Evolutionary conservation across 2,329 filamentous ascomycete genomes (phyloP).

Genomic region (Colletotrichum tabaci): DNA sequence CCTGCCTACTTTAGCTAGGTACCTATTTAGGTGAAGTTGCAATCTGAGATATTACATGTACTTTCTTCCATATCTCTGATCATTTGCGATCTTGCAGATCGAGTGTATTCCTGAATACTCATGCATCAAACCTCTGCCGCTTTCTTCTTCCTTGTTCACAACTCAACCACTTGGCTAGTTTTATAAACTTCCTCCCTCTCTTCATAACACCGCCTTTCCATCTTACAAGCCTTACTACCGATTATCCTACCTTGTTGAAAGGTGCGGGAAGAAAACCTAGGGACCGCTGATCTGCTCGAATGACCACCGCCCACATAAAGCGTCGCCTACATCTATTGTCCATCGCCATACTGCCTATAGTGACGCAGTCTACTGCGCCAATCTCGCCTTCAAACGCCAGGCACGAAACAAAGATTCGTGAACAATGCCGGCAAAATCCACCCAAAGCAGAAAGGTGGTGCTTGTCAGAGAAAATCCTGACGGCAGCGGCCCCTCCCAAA

Average conservation of each 20-base stretch:
- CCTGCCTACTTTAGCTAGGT: no score
- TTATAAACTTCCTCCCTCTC: not conserved
- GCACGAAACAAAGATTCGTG: no score
- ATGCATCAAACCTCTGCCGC: not conserved
- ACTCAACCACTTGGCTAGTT: not conserved
- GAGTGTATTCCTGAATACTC: not conserved
- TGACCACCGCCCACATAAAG: not conserved
- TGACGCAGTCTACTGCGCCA: not conserved
- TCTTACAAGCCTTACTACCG: not conserved
- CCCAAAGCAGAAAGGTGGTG: not conserved
- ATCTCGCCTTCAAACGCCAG: no score
- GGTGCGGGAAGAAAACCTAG: no score
- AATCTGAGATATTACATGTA: not conserved
- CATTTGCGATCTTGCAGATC: not conserved
- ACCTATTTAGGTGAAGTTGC: no score
- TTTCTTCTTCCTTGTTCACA: not conserved
- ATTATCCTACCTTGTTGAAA: no score
- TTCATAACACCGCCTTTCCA: not conserved
- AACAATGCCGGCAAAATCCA: not conserved
- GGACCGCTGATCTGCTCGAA: not conserved
- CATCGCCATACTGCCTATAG: not conserved
- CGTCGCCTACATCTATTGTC: not conserved
- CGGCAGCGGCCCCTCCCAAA: not conserved
- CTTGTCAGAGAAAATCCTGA: not conserved
- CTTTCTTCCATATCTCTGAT: not conserved